Percentiles rank a stretch among this genome's conserved stretches.
phyloP scores from a whole-genome alignment of 1,284 basidiomycete species.

The Chondrostereum purpureum region DNA sequence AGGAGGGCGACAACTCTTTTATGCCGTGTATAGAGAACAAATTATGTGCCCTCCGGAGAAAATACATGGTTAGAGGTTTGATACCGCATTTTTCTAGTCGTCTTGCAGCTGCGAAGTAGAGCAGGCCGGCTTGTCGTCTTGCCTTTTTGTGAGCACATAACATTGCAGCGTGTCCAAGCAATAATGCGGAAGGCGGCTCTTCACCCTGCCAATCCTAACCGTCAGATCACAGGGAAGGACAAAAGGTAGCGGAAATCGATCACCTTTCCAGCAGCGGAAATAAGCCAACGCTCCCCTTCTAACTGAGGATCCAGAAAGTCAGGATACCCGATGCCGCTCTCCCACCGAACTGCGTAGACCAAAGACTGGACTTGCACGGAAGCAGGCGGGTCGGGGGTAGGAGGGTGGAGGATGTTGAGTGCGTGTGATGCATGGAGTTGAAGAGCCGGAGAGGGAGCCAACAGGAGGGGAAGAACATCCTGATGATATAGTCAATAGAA shows the following conservation, averaged over 20 bases:
- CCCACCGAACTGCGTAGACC: slow-evolving; percentile 67
- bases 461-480: slow-evolving; percentile 69
- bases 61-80: slow-evolving; percentile 76
- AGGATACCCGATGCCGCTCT: slow-evolving; percentile 46
- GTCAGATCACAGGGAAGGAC: slow-evolving; percentile 3
- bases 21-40: slow-evolving; percentile 43
- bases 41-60: slow-evolving; percentile 61
- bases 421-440: slow-evolving; percentile 56
- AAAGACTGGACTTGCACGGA: slow-evolving; percentile 59
- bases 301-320: slow-evolving; percentile 53
- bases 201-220: slow-evolving; percentile 49
- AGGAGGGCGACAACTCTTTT: slow-evolving; percentile 66
- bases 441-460: slow-evolving; percentile 57
- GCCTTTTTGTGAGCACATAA: slow-evolving; percentile 53
- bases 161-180: slow-evolving; percentile 70
- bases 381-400: slow-evolving; percentile 45
- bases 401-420: slow-evolving; percentile 36
- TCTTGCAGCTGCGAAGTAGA: slow-evolving; percentile 70
- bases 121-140: slow-evolving; percentile 59
- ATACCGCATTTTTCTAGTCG: slow-evolving; percentile 74
- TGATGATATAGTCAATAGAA: slow-evolving; percentile 20
- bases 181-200: slow-evolving; percentile 67
- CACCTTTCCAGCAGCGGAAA: slow-evolving; percentile 75
- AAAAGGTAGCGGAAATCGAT: slow-evolving; percentile 23
- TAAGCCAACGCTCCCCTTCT: slow-evolving; percentile 75